Conservation (phyloP, 2,329 filamentous ascomycete genomes). For the Fusarium protoensiforme region DNA sequence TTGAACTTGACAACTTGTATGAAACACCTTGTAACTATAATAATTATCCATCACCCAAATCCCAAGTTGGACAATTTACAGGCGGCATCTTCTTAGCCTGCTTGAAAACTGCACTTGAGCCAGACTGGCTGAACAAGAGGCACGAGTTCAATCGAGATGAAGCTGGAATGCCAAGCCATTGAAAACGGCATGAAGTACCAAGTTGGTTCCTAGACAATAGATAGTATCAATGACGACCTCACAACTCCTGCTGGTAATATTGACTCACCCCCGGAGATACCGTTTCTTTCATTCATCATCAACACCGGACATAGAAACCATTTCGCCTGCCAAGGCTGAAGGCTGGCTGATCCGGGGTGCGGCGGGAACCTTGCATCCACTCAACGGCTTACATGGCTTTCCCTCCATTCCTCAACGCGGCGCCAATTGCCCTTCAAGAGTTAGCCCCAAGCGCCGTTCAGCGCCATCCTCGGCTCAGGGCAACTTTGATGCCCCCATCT, state of each 20-base stretch:
- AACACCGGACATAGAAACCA: not conserved
- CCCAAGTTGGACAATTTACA: no score
- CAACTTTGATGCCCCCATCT: not conserved
- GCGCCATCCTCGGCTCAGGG: not conserved
- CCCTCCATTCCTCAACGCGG: not conserved
- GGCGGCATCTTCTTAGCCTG: no score
- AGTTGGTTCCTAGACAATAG: not conserved
- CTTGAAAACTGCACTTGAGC: no score
- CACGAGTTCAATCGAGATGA: not conserved
- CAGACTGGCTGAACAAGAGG: no score
- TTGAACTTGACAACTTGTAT: no score
- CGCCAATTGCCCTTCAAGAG: not conserved
- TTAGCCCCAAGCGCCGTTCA: not conserved
- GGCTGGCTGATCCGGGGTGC: not conserved
- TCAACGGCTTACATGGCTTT: not conserved
- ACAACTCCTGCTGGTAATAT: not conserved
- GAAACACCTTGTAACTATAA: no score
- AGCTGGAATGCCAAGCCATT: not conserved
- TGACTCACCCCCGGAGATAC: not conserved
- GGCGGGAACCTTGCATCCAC: not conserved
- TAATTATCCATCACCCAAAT: no score
- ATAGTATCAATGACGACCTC: not conserved
- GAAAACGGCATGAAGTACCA: not conserved
- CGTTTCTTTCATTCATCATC: not conserved
- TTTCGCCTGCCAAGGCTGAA: not conserved